Percentiles rank a stretch among this genome's conserved stretches.
These are phyloP conservation scores for Cystobasidium sp. DNA, from an alignment of 1,284 basidiomycete genomes.

Conservation along the genomic window DNA sequence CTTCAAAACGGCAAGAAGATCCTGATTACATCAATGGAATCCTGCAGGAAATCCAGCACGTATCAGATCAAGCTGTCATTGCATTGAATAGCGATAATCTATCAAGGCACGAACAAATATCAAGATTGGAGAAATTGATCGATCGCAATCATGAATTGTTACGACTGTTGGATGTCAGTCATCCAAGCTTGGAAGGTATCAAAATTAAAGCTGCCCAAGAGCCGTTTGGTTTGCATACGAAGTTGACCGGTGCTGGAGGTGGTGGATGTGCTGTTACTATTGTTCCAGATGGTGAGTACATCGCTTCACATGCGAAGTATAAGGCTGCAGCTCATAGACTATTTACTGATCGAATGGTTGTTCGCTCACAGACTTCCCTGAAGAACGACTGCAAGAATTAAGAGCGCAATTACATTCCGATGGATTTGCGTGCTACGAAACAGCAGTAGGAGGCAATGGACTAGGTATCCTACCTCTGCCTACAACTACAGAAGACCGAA, in stretches of 20 bases:
- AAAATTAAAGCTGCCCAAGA: slow-evolving; percentile 68
- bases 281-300: slow-evolving; percentile 74
- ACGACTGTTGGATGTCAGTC: slow-evolving; percentile 87
- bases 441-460: slow-evolving; percentile 89
- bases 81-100: slow-evolving; percentile 76
- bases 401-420: slow-evolving; percentile 66
- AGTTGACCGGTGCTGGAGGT: slow-evolving; percentile 97
- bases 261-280: slow-evolving; percentile 97
- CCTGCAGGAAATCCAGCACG: slow-evolving; percentile 75
- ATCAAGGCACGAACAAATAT: slow-evolving; percentile 66
- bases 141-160: slow-evolving; percentile 87
- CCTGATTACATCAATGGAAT: slow-evolving; percentile 76
- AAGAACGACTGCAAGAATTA: slow-evolving; percentile 65
- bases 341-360: background rate
- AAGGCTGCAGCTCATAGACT: too few relatives aligned
- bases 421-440: slow-evolving; percentile 84
- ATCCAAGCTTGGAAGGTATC: slow-evolving; percentile 83
- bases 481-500: slow-evolving; percentile 15
- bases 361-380: slow-evolving; percentile 65
- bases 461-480: slow-evolving; percentile 73
- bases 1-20: slow-evolving; percentile 73
- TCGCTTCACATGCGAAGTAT: too few relatives aligned
- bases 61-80: slow-evolving; percentile 77
- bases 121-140: slow-evolving; percentile 68
- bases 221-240: slow-evolving; percentile 81